Conservation (phyloP, 495 filamentous ascomycete genomes). For the Tuber aestivum region DNA sequence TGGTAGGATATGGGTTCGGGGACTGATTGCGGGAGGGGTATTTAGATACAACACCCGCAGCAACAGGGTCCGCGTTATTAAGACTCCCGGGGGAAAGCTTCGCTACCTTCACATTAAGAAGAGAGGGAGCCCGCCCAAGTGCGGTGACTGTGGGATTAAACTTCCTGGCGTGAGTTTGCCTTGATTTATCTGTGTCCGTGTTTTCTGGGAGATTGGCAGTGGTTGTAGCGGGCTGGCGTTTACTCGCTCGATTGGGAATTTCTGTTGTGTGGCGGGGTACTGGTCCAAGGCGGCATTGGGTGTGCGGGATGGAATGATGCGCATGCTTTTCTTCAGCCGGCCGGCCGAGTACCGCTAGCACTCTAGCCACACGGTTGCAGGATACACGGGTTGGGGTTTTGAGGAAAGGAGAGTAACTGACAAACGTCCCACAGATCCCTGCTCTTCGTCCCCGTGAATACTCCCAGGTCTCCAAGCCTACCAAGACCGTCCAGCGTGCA, state of each 20-base stretch:
- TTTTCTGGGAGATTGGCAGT: slow-evolving; percentile 6
- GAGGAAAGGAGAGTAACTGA: slow-evolving; percentile 7
- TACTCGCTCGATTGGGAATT: neutral
- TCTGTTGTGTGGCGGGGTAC: neutral
- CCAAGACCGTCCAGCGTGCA: slow-evolving; percentile 97
- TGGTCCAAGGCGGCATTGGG: neutral
- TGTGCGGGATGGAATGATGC: neutral
- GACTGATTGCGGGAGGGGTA: slow-evolving; percentile 18
- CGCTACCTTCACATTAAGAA: slow-evolving; percentile 99
- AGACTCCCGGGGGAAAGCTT: slow-evolving; percentile 90
- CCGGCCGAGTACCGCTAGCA: neutral
- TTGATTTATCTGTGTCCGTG: neutral
- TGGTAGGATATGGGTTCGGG: slow-evolving; percentile 10
- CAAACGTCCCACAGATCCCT: slow-evolving; percentile 59
- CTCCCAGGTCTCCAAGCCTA: slow-evolving; percentile 86
- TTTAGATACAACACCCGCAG: slow-evolving; percentile 88
- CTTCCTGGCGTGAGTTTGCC: slow-evolving; percentile 41
- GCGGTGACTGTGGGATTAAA: slow-evolving; percentile 96
- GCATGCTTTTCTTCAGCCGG: neutral
- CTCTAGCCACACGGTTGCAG: neutral
- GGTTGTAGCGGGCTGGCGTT: neutral
- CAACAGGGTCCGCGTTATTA: slow-evolving; percentile 93
- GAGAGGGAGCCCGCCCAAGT: slow-evolving; percentile 91
- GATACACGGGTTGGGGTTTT: neutral
- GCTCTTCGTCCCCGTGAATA: slow-evolving; percentile 97